A percentile compares a stretch with the other conserved stretches of the same genome.
phyloP scores from a whole-genome alignment of 2,329 filamentous ascomycete species.

The Sarocladiaceae sp. region DNA sequence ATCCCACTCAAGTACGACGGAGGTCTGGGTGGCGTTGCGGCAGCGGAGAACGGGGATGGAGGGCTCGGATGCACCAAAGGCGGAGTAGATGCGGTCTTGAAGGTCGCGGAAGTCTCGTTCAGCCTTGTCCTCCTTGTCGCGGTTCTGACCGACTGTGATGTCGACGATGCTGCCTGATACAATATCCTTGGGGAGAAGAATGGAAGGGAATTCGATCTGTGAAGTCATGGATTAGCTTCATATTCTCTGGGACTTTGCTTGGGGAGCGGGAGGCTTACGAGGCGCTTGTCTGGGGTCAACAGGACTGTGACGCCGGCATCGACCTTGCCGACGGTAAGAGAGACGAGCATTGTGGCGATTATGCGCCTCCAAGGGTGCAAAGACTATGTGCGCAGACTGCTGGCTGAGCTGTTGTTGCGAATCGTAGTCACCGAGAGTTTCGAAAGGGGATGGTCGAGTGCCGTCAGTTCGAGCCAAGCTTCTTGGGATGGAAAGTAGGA shows the following conservation, averaged over 20 bases:
- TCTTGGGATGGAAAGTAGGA: neutral
- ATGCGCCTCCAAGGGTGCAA: neutral
- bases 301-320: constrained; percentile 97
- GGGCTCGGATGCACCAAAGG: constrained; percentile 78
- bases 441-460: neutral
- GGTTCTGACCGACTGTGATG: constrained; percentile 89
- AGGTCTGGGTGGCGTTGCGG: constrained; percentile 97
- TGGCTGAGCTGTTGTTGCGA: neutral
- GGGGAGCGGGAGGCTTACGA: constrained; percentile 52
- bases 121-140: constrained; percentile 66
- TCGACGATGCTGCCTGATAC: constrained; percentile 95
- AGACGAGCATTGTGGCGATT: constrained; percentile 72
- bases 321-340: constrained; percentile 97
- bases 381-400: neutral
- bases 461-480: neutral
- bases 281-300: constrained; percentile 90
- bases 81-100: constrained; percentile 81
- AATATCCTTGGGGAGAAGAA: constrained; percentile 91
- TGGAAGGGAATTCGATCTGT: constrained; percentile 97
- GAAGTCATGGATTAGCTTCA: neutral
- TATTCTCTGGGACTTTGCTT: neutral
- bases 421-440: neutral
- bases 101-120: constrained; percentile 72
- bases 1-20: constrained; percentile 96
- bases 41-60: constrained; percentile 74